phyloP scores from a whole-genome alignment of 2,329 filamentous ascomycete genomes.

The Claviceps maximensis region DNA sequence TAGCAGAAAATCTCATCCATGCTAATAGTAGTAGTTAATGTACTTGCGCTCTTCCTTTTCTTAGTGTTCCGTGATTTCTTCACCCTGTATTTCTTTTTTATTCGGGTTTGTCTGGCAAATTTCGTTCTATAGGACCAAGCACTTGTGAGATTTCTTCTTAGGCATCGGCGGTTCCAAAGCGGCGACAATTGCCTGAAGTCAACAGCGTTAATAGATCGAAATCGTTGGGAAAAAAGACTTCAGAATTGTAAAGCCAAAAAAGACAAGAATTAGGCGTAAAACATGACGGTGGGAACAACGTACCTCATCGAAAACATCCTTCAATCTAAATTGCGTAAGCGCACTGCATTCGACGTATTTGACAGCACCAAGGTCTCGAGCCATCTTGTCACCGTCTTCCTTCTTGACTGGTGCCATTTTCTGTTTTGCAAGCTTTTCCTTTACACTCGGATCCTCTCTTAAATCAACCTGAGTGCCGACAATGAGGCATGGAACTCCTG shows the following conservation, averaged over 20 bases:
- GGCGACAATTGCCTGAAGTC: constrained; percentile 73
- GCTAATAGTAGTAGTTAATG: not conserved
- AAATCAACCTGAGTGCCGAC: constrained; percentile 97
- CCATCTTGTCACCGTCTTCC: constrained; percentile 92
- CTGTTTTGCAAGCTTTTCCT: constrained; percentile 86
- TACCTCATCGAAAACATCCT: constrained; percentile 99
- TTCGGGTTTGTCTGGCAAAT: not conserved
- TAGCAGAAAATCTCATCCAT: constrained; percentile 4
- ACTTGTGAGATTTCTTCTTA: constrained; percentile 64
- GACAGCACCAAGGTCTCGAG: constrained; percentile 90
- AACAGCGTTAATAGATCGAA: not conserved
- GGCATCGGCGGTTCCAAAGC: constrained; percentile 77
- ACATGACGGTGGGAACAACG: constrained; percentile 12
- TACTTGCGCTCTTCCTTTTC: not conserved
- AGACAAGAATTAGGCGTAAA: not conserved
- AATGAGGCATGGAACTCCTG: constrained; percentile 92
- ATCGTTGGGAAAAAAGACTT: not conserved
- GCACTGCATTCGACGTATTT: constrained; percentile 99
- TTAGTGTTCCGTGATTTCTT: not conserved
- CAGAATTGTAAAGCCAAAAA: not conserved
- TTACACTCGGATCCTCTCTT: constrained; percentile 73
- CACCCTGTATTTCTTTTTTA: not conserved
- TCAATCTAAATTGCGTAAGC: constrained; percentile 93
- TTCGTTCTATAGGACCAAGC: constrained; percentile 47
- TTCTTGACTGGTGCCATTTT: constrained; percentile 89